Conservation (phyloP, 768 basidiomycete genomes). For the Naganishia friedmannii region DNA sequence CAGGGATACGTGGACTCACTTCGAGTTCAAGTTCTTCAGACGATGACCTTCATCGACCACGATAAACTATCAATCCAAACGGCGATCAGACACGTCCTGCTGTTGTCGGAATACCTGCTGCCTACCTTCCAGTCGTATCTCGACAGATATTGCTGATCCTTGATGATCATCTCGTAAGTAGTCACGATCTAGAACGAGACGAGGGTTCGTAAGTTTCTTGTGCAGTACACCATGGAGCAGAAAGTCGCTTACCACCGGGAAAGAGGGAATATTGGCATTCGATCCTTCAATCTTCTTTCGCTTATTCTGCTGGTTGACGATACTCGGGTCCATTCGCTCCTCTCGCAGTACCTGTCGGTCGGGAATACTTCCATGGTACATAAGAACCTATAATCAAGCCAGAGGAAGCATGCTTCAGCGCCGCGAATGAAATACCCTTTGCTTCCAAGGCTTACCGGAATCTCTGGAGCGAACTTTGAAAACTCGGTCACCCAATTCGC, state of each 20-base stretch:
- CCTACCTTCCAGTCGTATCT: constrained; percentile 58
- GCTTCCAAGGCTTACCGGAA: constrained; percentile 55
- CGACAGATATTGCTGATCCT: constrained; percentile 65
- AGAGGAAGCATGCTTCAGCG: neutral
- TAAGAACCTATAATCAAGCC: constrained; percentile 67
- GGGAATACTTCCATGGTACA: constrained; percentile 82
- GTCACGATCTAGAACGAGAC: constrained; percentile 57
- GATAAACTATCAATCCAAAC: constrained; percentile 68
- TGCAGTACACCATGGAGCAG: no score
- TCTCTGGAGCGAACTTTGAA: constrained; percentile 70
- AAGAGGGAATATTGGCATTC: constrained; percentile 53
- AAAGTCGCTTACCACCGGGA: constrained; percentile 63
- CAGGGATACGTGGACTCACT: constrained; percentile 48
- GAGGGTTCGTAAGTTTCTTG: neutral
- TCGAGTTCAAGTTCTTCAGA: constrained; percentile 89
- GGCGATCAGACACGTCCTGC: neutral
- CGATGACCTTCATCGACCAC: constrained; percentile 78
- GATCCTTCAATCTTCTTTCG: constrained; percentile 21
- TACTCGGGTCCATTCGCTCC: constrained; percentile 15
- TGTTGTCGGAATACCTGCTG: neutral
- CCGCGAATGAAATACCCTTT: constrained; percentile 17
- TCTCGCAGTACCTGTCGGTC: constrained; percentile 74
- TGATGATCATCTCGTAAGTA: constrained; percentile 90
- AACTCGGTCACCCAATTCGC: constrained; percentile 90
- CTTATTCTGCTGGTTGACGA: neutral